phyloP scores from a whole-genome alignment of 2,329 filamentous ascomycete species.

The Blastomyces percursus region DNA sequence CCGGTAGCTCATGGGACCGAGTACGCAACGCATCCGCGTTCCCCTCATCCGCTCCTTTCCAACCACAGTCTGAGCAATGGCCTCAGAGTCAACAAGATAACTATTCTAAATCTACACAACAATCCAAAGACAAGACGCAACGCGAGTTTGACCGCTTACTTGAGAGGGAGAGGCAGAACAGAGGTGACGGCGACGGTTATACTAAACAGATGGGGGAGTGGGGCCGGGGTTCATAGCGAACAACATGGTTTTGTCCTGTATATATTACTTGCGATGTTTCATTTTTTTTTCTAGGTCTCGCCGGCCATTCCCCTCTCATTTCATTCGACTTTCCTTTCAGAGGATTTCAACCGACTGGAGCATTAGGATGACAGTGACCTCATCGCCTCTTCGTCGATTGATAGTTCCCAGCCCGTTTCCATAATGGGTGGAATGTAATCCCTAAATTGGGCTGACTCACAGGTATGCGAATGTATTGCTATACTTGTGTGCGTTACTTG shows the following conservation, averaged over 20 bases:
- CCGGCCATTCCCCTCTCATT: not conserved
- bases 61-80: slow-evolving; percentile 6
- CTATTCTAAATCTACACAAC: not conserved
- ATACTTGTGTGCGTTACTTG: not conserved
- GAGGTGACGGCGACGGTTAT: slow-evolving; percentile 12
- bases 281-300: not conserved
- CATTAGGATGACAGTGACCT: not conserved
- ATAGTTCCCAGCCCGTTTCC: not conserved
- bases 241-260: not conserved
- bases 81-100: slow-evolving; percentile 9
- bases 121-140: slow-evolving; percentile 30
- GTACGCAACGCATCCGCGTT: slow-evolving; percentile 3
- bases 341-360: not conserved
- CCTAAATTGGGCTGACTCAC: not conserved
- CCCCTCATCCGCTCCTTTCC: not conserved
- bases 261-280: not conserved
- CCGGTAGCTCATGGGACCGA: slow-evolving; percentile 7
- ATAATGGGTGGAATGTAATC: not conserved
- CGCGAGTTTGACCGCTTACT: slow-evolving; percentile 35
- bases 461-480: too few species aligned
- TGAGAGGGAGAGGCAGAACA: slow-evolving; percentile 29
- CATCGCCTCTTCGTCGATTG: not conserved
- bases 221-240: not conserved
- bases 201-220: not conserved
- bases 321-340: not conserved